Conservation (phyloP, 768 basidiomycete genomes). For the Lactarius hatsudake region DNA sequence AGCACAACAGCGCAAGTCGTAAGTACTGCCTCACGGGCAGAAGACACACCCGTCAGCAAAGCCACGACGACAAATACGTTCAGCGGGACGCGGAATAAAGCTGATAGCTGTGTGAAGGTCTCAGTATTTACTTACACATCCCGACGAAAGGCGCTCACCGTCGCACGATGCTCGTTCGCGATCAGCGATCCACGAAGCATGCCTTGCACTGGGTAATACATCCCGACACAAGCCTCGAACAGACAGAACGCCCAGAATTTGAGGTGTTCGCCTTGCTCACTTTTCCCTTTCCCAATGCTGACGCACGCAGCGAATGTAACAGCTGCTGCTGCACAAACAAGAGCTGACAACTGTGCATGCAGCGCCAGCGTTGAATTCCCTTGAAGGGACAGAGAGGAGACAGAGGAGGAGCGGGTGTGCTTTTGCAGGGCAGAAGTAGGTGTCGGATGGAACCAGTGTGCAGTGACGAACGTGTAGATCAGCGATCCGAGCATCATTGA, state of each 20-base stretch:
- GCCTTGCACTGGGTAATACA: slow-evolving; percentile 79
- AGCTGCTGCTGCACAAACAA: slow-evolving; percentile 59
- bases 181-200: slow-evolving; percentile 67
- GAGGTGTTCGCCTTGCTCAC: slow-evolving; percentile 40
- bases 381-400: slow-evolving; percentile 9
- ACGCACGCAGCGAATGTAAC: slow-evolving; percentile 54
- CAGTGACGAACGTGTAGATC: slow-evolving; percentile 52
- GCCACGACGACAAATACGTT: slow-evolving; percentile 72
- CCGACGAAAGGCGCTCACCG: slow-evolving; percentile 43
- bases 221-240: slow-evolving; percentile 74
- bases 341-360: slow-evolving; percentile 64
- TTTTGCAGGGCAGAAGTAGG: slow-evolving; percentile 22
- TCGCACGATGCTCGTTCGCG: slow-evolving; percentile 70
- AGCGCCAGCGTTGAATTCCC: slow-evolving; percentile 48
- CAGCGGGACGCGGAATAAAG: slow-evolving; percentile 71
- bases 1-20: slow-evolving; percentile 56
- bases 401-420: slow-evolving; percentile 16
- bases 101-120: slow-evolving; percentile 47
- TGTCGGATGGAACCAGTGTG: slow-evolving; percentile 31
- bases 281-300: slow-evolving; percentile 30
- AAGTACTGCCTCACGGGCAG: slow-evolving; percentile 59
- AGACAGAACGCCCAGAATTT: slow-evolving; percentile 74
- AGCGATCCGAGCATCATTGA: slow-evolving; percentile 80
- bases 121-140: slow-evolving; percentile 1
- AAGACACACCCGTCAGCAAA: slow-evolving; percentile 64